Percentiles rank a stretch among this genome's conserved stretches.
Evolutionary conservation across 495 filamentous ascomycete genomes (phyloP).

Genomic region (Aspergillus diversus): DNA sequence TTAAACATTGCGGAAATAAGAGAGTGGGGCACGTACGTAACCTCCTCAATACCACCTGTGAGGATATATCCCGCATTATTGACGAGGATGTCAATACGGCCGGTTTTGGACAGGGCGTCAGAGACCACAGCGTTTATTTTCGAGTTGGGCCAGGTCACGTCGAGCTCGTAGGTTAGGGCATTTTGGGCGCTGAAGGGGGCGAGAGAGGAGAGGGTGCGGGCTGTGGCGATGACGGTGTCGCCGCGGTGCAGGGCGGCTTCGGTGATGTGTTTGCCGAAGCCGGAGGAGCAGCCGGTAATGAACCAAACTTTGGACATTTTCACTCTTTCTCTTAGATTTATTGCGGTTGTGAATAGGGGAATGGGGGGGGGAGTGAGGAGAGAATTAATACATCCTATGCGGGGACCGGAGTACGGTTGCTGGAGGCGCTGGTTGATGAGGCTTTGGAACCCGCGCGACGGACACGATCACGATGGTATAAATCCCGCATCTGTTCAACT

Average conservation of each 20-base stretch:
- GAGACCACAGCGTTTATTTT: neutral
- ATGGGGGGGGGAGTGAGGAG: neutral
- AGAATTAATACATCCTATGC: no score
- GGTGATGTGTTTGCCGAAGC: constrained; percentile 54
- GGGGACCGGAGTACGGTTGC: no score
- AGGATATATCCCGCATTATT: neutral
- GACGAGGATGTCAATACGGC: neutral
- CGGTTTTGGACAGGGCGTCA: neutral
- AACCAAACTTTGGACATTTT: constrained; percentile 18
- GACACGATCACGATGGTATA: no score
- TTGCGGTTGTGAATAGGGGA: neutral
- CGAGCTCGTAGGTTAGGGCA: neutral
- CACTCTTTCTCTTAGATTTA: neutral
- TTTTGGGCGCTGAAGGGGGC: neutral
- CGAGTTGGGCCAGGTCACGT: neutral
- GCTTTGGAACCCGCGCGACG: no score
- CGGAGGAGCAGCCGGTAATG: constrained; percentile 45
- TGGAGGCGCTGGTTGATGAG: no score
- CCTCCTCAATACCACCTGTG: neutral
- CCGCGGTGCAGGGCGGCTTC: constrained; percentile 50
- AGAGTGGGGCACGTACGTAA: neutral
- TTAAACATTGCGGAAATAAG: neutral
- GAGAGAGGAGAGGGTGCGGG: constrained; percentile 35
- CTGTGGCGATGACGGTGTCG: constrained; percentile 51
- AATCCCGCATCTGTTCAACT: no score